Percentiles rank a stretch among this genome's conserved stretches.
Evolutionary conservation across 768 basidiomycete genomes (phyloP).

Genomic region (Panaeolus papilionaceus): DNA sequence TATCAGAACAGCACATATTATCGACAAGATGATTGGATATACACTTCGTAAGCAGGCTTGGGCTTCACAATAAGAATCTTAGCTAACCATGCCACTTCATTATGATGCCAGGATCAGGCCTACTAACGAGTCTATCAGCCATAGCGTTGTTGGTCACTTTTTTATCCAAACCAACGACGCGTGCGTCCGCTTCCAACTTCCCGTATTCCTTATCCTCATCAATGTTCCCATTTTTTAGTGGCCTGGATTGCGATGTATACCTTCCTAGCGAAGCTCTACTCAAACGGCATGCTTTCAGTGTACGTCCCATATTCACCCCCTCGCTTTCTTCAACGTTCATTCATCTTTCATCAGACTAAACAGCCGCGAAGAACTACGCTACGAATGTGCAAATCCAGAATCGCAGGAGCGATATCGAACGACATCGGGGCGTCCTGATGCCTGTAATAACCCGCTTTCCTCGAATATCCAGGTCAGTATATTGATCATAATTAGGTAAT

Average conservation of each 20-base stretch:
- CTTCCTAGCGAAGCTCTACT: constrained; percentile 38
- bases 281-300: constrained; percentile 34
- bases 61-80: neutral
- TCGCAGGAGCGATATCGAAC: constrained; percentile 10
- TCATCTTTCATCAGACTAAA: constrained; percentile 26
- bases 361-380: constrained; percentile 28
- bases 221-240: constrained; percentile 22
- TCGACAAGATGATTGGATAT: constrained; percentile 36
- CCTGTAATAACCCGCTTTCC: neutral
- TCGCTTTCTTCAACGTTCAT: neutral
- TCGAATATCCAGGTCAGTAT: neutral
- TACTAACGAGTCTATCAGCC: constrained; percentile 29
- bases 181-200: constrained; percentile 19
- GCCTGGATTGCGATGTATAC: constrained; percentile 40
- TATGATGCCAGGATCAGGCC: constrained; percentile 28
- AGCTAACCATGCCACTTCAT: neutral
- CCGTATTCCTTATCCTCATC: neutral
- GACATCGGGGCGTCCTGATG: neutral
- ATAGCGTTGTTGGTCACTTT: constrained; percentile 22
- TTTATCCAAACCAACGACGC: constrained; percentile 27
- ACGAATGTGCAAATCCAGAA: constrained; percentile 18
- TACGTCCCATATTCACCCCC: constrained; percentile 16
- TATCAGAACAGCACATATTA: constrained; percentile 29
- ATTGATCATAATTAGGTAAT: neutral
- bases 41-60: constrained; percentile 33